phyloP scores from a whole-genome alignment of 441 rosid genomes.

The Populus hybrid region DNA sequence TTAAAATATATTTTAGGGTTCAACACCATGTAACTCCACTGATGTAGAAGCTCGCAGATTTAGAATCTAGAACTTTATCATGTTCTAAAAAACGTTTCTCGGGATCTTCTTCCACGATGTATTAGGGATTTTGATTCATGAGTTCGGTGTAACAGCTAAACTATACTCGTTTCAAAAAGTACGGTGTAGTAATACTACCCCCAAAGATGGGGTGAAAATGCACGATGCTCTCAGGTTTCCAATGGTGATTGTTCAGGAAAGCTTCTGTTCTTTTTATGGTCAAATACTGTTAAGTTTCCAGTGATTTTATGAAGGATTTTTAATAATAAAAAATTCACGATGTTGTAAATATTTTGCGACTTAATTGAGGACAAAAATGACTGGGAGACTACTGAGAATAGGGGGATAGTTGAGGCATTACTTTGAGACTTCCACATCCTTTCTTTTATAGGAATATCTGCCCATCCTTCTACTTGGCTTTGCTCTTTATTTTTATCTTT shows the following conservation, averaged over 20 bases:
- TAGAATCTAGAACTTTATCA: conserved; percentile 27
- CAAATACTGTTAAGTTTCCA: neutral
- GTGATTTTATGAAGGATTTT: neutral
- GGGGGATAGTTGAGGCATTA: neutral
- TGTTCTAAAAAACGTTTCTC: conserved; percentile 15
- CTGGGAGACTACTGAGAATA: neutral
- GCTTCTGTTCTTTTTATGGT: too few species aligned
- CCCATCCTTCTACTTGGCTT: neutral
- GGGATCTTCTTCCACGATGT: conserved; percentile 23
- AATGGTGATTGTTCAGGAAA: neutral
- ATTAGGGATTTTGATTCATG: conserved; percentile 26
- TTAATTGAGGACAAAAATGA: neutral
- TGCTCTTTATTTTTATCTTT: neutral
- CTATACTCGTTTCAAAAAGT: conserved; percentile 7
- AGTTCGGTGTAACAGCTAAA: conserved; percentile 15
- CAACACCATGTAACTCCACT: conserved; percentile 36
- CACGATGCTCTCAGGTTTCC: neutral
- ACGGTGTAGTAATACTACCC: conserved; percentile 21
- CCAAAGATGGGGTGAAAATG: conserved; percentile 3
- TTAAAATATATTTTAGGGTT: conserved; percentile 7
- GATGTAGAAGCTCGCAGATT: conserved; percentile 28
- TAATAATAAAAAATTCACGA: neutral
- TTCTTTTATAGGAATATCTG: too few species aligned
- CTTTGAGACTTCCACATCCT: neutral
- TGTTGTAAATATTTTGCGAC: neutral